A percentile compares a stretch with the other conserved stretches of the same genome.
Evolutionary conservation across 2,329 filamentous ascomycete genomes (phyloP).

Genomic region (Sclerotinia trifoliorum): DNA sequence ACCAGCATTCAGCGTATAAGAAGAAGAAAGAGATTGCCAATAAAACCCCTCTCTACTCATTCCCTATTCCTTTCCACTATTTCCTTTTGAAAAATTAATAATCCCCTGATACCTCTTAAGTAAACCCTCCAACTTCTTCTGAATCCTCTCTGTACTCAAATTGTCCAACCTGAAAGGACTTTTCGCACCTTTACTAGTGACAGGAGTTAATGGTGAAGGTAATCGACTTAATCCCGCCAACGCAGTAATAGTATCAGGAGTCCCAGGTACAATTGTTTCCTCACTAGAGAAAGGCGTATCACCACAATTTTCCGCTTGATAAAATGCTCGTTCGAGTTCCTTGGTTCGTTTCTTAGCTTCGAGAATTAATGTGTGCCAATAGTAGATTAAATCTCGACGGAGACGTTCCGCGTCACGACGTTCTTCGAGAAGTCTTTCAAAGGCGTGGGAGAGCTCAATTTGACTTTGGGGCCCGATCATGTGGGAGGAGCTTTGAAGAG

Average conservation of each 20-base stretch:
- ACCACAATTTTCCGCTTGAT: slow-evolving; percentile 6
- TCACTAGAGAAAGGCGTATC: slow-evolving; percentile 17
- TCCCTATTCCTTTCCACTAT: neutral
- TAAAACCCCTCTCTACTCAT: slow-evolving; percentile 17
- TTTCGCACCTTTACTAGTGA: neutral
- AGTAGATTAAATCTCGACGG: slow-evolving; percentile 5
- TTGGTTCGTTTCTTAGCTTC: neutral
- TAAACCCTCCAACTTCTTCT: neutral
- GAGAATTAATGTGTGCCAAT: slow-evolving; percentile 17
- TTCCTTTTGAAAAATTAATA: neutral
- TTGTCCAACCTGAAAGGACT: neutral
- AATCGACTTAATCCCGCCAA: neutral
- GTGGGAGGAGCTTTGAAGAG: neutral
- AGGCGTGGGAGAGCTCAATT: slow-evolving; percentile 19
- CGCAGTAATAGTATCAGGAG: neutral
- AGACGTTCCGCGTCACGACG: slow-evolving; percentile 10
- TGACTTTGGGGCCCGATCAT: neutral
- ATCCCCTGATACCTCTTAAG: slow-evolving; percentile 7
- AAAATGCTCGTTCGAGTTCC: neutral
- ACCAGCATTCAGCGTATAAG: slow-evolving; percentile 1
- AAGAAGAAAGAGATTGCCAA: slow-evolving; percentile 14
- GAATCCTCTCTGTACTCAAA: neutral
- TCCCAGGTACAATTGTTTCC: slow-evolving; percentile 11
- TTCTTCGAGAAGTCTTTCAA: slow-evolving; percentile 20
- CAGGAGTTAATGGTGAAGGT: neutral